Percentiles rank a stretch among this genome's conserved stretches.
Conservation (phyloP, 805 yeast genomes). For the Candida lessepsii region DNA sequence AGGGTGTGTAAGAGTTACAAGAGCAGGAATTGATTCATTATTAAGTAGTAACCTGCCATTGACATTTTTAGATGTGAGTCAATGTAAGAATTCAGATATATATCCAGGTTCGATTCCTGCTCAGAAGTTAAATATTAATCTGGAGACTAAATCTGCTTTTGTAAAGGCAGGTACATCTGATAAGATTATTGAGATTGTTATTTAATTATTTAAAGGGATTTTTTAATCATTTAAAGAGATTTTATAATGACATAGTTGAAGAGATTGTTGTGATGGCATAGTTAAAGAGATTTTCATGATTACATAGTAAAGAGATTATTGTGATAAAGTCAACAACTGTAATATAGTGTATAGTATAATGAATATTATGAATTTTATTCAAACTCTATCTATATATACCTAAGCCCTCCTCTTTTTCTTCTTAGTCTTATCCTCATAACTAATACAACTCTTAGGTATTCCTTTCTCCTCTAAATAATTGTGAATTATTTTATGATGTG, state of each 20-base stretch:
- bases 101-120: conserved; percentile 63
- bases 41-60: conserved; percentile 55
- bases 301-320: no score
- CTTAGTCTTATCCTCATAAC: conserved; percentile 60
- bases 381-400: no score
- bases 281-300: no score
- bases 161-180: conserved; percentile 54
- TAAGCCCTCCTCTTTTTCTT: conserved; percentile 35
- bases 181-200: conserved; percentile 56
- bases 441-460: conserved; percentile 63
- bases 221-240: no score
- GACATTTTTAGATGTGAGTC: conserved; percentile 58
- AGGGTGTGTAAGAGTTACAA: conserved; percentile 75
- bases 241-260: no score
- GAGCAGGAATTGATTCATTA: conserved; percentile 72
- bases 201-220: conserved; percentile 35
- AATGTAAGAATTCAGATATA: conserved; percentile 66
- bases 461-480: conserved; percentile 62
- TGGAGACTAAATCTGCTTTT: conserved; percentile 56
- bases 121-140: conserved; percentile 48
- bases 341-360: conserved; percentile 11
- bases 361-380: neutral
- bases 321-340: no score
- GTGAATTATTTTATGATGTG: conserved; percentile 66
- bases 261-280: no score